Conservation (phyloP, 78 protist species). For the Chrysochromulina parva region DNA sequence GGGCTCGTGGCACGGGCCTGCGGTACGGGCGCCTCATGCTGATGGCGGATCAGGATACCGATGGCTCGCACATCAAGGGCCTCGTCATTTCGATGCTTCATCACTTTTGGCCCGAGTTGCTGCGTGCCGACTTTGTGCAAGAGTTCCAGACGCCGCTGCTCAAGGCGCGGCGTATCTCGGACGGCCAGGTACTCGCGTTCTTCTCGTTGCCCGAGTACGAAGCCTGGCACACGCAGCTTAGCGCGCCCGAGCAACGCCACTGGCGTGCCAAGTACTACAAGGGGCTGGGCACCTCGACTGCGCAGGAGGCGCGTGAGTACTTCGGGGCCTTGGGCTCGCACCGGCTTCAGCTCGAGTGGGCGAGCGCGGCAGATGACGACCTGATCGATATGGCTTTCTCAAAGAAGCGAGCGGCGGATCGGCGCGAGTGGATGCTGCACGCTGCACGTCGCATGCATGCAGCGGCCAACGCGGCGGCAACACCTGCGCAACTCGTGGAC, state of each 20-base stretch:
- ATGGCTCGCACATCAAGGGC: slow-evolving; percentile 99
- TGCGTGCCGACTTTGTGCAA: slow-evolving; percentile 14
- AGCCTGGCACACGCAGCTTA: not conserved
- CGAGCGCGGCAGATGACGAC: slow-evolving; percentile 63
- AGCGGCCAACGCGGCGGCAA: too few relatives aligned
- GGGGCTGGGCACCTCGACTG: slow-evolving; percentile 91
- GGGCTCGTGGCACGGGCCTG: slow-evolving; percentile 37
- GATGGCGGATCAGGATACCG: slow-evolving; percentile 98
- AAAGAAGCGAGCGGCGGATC: slow-evolving; percentile 64
- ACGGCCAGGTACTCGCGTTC: not conserved
- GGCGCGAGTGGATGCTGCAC: slow-evolving; percentile 87
- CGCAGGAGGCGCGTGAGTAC: slow-evolving; percentile 92
- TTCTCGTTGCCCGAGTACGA: not conserved
- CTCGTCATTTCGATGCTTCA: slow-evolving; percentile 94
- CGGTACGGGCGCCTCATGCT: slow-evolving; percentile 98
- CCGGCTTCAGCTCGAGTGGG: not conserved
- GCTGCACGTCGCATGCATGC: too few relatives aligned
- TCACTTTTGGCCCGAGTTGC: slow-evolving; percentile 92
- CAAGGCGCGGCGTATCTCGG: not conserved
- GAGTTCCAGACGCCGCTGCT: slow-evolving; percentile 17
- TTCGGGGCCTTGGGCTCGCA: slow-evolving; percentile 61
- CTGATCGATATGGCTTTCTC: slow-evolving; percentile 32
- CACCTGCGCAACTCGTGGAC: too few relatives aligned
- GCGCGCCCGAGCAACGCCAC: slow-evolving; percentile 23
- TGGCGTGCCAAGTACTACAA: slow-evolving; percentile 95